Evolutionary conservation across 1,139 yeast genomes (phyloP).

Genomic region (Tardiomyces depauwii): DNA sequence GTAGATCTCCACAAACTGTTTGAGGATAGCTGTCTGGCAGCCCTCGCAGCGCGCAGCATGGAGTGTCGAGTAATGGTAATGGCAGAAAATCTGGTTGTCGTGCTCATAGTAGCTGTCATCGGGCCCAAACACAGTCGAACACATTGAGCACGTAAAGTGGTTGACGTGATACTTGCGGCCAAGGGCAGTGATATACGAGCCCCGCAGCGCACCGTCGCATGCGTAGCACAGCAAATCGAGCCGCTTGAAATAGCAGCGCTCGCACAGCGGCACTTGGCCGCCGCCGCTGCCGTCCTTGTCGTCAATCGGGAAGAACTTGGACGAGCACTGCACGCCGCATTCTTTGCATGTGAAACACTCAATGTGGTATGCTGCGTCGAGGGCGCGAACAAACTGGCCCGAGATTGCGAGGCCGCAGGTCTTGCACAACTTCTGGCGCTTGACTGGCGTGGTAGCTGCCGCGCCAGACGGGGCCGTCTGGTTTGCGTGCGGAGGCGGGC

Average conservation of each 20-base stretch:
- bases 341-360: slow-evolving; percentile 80
- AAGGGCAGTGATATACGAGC: slow-evolving; percentile 88
- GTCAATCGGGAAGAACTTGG: slow-evolving; percentile 55
- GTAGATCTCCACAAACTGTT: slow-evolving; percentile 86
- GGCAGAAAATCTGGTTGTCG: slow-evolving; percentile 74
- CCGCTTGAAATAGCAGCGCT: slow-evolving; percentile 81
- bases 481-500: too few relatives aligned
- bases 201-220: slow-evolving; percentile 79
- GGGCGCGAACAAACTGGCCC: slow-evolving; percentile 80
- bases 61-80: slow-evolving; percentile 74
- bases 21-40: slow-evolving; percentile 80
- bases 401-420: slow-evolving; percentile 57
- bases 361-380: slow-evolving; percentile 70
- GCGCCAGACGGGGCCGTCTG: too few relatives aligned
- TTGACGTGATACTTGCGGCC: slow-evolving; percentile 91
- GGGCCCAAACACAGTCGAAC: slow-evolving; percentile 78
- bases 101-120: slow-evolving; percentile 93
- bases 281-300: slow-evolving; percentile 30
- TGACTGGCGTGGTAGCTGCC: background rate
- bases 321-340: slow-evolving; percentile 65
- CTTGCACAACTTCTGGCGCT: slow-evolving; percentile 32
- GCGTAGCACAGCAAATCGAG: slow-evolving; percentile 72
- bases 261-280: slow-evolving; percentile 70
- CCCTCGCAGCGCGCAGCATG: slow-evolving; percentile 92
- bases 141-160: slow-evolving; percentile 86